Percentiles rank a stretch among this genome's conserved stretches.
phyloP scores from a whole-genome alignment of 1,139 yeast genomes.

The Kluyveromyces sp. region DNA sequence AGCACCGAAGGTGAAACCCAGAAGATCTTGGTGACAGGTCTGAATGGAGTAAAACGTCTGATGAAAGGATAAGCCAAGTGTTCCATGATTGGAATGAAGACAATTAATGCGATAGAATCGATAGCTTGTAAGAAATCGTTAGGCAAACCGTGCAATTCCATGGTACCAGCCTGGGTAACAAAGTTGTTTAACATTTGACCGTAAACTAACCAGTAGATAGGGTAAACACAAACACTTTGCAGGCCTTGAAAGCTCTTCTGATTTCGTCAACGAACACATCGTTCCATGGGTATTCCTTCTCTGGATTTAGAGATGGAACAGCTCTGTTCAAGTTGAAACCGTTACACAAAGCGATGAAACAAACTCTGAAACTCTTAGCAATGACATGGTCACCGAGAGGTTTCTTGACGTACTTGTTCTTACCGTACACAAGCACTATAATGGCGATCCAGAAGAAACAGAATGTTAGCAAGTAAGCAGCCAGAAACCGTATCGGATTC shows the following conservation, averaged over 20 bases:
- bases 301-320: conserved; percentile 47
- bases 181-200: conserved; percentile 58
- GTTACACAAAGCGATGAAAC: conserved; percentile 41
- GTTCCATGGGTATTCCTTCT: conserved; percentile 31
- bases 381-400: conserved; percentile 59
- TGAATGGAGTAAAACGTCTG: conserved; percentile 50
- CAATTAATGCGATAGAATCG: conserved; percentile 59
- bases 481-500: conserved; percentile 70
- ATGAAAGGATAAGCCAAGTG: conserved; percentile 50
- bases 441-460: conserved; percentile 60
- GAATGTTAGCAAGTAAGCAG: conserved; percentile 58
- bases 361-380: conserved; percentile 46
- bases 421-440: conserved; percentile 47
- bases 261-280: conserved; percentile 57
- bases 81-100: conserved; percentile 58
- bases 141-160: conserved; percentile 62
- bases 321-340: conserved; percentile 47
- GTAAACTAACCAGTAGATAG: conserved; percentile 56
- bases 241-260: conserved; percentile 49
- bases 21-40: conserved; percentile 65
- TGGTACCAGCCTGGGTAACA: conserved; percentile 59
- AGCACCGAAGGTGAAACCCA: conserved; percentile 64
- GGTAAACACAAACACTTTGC: conserved; percentile 55
- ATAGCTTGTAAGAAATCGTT: conserved; percentile 63
- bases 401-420: conserved; percentile 48